Percentiles rank a stretch among this genome's conserved stretches.
These are phyloP conservation scores for Pichia sp. DNA, from an alignment of 1,139 yeast genomes.

Conservation along the genomic window DNA sequence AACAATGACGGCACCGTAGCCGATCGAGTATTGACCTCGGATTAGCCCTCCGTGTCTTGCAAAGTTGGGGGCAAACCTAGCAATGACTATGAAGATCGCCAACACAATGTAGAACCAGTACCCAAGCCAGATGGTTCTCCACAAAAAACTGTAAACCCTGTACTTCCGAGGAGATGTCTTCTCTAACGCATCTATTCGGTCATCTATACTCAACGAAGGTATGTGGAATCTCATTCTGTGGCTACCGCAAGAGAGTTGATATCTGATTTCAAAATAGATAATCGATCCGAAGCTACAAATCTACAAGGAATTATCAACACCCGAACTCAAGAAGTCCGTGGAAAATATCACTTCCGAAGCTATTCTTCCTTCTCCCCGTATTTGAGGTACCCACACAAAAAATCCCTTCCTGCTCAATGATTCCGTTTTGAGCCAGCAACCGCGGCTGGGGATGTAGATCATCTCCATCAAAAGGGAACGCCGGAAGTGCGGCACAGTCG, in stretches of 20 bases:
- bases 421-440: not conserved
- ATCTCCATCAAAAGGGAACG: not conserved
- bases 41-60: conserved; percentile 82
- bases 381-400: too few species aligned
- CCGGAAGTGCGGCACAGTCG: too few species aligned
- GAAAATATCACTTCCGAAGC: not conserved
- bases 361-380: conserved; percentile 12
- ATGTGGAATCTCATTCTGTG: not conserved
- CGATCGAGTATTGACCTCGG: conserved; percentile 66
- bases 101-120: conserved; percentile 70
- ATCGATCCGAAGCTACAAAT: not conserved
- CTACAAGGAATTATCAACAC: not conserved
- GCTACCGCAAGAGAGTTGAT: not conserved
- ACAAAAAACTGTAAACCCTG: conserved; percentile 14
- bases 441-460: not conserved
- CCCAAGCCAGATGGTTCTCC: conserved; percentile 18
- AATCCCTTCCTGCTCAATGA: not conserved
- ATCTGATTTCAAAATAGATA: not conserved
- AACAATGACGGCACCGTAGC: conserved; percentile 83
- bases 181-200: conserved; percentile 9
- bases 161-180: conserved; percentile 10
- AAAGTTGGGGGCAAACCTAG: conserved; percentile 73
- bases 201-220: conserved; percentile 1
- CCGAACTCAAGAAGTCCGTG: not conserved
- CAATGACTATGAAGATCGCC: conserved; percentile 68